These are phyloP conservation scores for Salinomyces thailandicus DNA, from an alignment of 2,329 filamentous ascomycete species.

Conservation along the genomic window DNA sequence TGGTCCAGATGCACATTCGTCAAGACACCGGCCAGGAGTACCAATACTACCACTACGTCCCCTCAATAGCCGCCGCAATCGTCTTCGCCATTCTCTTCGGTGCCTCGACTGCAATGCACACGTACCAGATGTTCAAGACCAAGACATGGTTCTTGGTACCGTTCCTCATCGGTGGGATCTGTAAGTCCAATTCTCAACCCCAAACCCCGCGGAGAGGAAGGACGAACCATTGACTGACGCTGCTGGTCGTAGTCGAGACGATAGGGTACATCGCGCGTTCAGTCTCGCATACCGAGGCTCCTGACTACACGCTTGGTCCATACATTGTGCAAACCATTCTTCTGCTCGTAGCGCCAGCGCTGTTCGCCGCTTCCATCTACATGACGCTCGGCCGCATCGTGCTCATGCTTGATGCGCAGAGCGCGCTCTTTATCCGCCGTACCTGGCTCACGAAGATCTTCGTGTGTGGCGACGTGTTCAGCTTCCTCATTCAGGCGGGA, in stretches of 20 bases:
- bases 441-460: constrained; percentile 39
- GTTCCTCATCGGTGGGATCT: constrained; percentile 43
- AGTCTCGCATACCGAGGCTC: constrained; percentile 32
- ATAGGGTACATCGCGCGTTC: constrained; percentile 45
- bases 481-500: constrained; percentile 35
- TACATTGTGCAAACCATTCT: constrained; percentile 37
- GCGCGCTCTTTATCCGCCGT: constrained; percentile 33
- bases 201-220: background rate
- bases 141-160: constrained; percentile 44
- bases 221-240: background rate
- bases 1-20: no score
- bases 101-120: constrained; percentile 26
- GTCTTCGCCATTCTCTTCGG: constrained; percentile 24
- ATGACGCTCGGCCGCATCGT: constrained; percentile 40
- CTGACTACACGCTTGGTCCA: constrained; percentile 32
- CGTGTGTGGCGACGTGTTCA: constrained; percentile 39
- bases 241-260: constrained; percentile 35
- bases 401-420: constrained; percentile 31
- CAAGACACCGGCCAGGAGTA: no score
- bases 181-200: constrained; percentile 24
- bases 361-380: constrained; percentile 42
- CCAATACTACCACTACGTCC: constrained; percentile 18
- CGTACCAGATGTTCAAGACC: constrained; percentile 28
- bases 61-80: constrained; percentile 19
- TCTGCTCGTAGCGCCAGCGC: constrained; percentile 39